Conservation (phyloP, 1,284 basidiomycete species). For the Leccinum holopus region DNA sequence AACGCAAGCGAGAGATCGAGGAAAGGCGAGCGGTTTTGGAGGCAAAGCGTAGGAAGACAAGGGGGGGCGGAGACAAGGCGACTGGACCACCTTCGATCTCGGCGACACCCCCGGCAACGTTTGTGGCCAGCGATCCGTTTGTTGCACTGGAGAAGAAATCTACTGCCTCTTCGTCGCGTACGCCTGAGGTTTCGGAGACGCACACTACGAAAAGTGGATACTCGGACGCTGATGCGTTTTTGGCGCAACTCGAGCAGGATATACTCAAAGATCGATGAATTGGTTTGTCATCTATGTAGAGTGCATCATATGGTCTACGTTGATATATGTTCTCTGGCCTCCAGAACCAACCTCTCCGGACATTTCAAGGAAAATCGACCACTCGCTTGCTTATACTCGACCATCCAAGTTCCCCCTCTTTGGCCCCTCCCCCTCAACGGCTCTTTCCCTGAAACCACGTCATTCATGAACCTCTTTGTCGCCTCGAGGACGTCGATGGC, state of each 20-base stretch:
- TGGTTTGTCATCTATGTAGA: slow-evolving; percentile 1
- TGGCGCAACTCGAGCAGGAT: slow-evolving; percentile 60
- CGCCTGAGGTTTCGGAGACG: slow-evolving; percentile 5
- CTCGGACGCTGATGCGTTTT: slow-evolving; percentile 55
- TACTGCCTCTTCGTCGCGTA: slow-evolving; percentile 12
- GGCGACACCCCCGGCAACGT: slow-evolving; percentile 1
- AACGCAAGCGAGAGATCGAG: slow-evolving; percentile 77
- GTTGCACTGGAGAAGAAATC: slow-evolving; percentile 47
- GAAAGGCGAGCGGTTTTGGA: slow-evolving; percentile 60
- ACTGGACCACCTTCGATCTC: slow-evolving; percentile 7
- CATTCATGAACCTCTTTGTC: slow-evolving; percentile 44
- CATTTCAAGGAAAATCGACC: slow-evolving; percentile 49
- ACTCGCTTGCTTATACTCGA: slow-evolving; percentile 44
- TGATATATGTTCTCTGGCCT: slow-evolving; percentile 30
- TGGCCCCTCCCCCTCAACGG: slow-evolving; percentile 33
- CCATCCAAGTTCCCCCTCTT: slow-evolving; percentile 40
- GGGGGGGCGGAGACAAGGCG: slow-evolving; percentile 4
- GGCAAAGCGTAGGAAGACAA: slow-evolving; percentile 44
- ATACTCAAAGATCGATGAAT: slow-evolving; percentile 29
- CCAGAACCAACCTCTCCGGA: slow-evolving; percentile 47
- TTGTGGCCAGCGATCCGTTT: slow-evolving; percentile 44
- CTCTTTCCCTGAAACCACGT: slow-evolving; percentile 46
- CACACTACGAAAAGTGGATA: slow-evolving; percentile 28
- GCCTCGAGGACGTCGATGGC: slow-evolving; percentile 45
- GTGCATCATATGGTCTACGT: not conserved